Base-by-base conservation (phyloP, 345 rosid genomes). In the Salix caprea region DNA sequence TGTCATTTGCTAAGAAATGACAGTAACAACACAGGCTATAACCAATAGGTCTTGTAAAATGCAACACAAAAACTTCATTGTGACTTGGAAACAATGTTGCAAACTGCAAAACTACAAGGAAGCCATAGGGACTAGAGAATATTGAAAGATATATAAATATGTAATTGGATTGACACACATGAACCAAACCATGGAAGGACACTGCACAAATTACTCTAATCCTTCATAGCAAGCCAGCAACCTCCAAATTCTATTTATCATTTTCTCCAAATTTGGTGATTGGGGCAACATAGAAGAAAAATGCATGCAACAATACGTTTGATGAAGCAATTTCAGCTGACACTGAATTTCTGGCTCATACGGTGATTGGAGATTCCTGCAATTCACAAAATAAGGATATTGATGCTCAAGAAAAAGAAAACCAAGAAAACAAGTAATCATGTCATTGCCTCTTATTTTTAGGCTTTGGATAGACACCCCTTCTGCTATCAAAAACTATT, bases 301-400 rank as follows among this genome's bases (percentile, higher is more conserved):
- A 13, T 71, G 37, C 37, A 30, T 52, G 40, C 60, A 34, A 5
- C 7, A 36, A 34, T 62, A 58, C 64, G 77, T 73, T 67, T 36
- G 19, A 46, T 9, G 40, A 15, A 60, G 24, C 56, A 65, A 18
- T 65, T 44, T 1, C 11, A 24, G 14, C 28, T 3, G 30, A 74
- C 76, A 62, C 48, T 68, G 23, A 11, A 61, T 44, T 58, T 78
- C 52, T 32, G n/a, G 65, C 71, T 84, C 82, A 92, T 72, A 90
- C 97, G n/a, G 91, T 92, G 68, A 94, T 90, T 5, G 93, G 92
- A 70, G 92, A 77, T 75, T 94, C 98, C 97, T 94, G 89, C 82
- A 73, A 23, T 71, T 42, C 40, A 50, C 65, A 66, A 67, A 58
- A 56, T 26, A 14, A 9, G n/a, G 36, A n/a, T 0, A 6, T 11